A percentile compares a stretch with the other conserved stretches of the same genome.
These are phyloP conservation scores for Leptoxyphium fumago DNA, from an alignment of 2,329 filamentous ascomycete genomes.

Conservation along the genomic window DNA sequence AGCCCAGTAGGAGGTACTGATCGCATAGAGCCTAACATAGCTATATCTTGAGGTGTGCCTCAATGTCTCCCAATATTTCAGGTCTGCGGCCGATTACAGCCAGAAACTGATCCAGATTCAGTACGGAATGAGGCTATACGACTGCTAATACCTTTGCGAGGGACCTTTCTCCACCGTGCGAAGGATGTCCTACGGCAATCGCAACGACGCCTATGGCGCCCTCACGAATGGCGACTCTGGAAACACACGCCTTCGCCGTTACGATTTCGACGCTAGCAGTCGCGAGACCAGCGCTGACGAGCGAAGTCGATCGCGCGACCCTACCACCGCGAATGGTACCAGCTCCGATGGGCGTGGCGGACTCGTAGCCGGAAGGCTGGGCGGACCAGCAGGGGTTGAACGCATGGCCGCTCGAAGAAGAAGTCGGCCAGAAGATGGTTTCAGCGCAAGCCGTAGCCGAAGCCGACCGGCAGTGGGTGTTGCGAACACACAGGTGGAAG, in stretches of 20 bases:
- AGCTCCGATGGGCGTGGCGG: conserved; percentile 27
- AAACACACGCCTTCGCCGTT: conserved; percentile 19
- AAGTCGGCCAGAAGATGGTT: conserved; percentile 22
- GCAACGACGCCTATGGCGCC: conserved; percentile 14
- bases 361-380: conserved; percentile 9
- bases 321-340: conserved; percentile 5
- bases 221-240: conserved; percentile 21
- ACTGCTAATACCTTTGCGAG: background rate
- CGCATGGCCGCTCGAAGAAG: conserved; percentile 25
- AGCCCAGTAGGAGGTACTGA: no score
- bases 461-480: conserved; percentile 18
- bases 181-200: conserved; percentile 6
- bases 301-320: conserved; percentile 12
- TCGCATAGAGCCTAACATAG: no score
- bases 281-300: conserved; percentile 22
- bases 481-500: conserved; percentile 29
- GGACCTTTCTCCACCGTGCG: background rate
- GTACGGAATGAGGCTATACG: no score
- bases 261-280: conserved; percentile 21
- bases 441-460: conserved; percentile 12
- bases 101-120: no score
- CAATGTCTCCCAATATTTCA: no score
- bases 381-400: conserved; percentile 25
- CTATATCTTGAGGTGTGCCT: no score
- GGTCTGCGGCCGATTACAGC: no score